Base-by-base conservation (phyloP, 306 rosid genomes). In the Citrullus colocynthis region DNA sequence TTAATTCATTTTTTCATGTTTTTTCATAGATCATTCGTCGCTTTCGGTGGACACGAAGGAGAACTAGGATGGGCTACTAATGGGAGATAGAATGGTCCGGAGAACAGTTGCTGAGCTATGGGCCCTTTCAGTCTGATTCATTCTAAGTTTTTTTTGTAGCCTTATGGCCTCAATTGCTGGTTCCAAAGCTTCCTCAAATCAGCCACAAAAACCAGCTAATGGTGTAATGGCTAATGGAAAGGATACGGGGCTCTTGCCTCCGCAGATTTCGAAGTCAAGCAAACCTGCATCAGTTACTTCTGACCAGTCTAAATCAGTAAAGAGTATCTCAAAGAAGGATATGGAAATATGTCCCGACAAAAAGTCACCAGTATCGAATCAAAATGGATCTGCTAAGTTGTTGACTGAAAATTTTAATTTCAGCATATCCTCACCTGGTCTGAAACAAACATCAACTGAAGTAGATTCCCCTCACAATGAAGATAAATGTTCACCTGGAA, bases 131-230 rank as follows among this genome's bases (percentile, higher is more conserved):
- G 66, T 88, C 75, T 85, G 93, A 82, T 86, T 60, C 55, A 64
- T 74, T 78, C 44, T 80, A 77, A 79, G 70, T 78, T 60, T 36
- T 61, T 66, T 59, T 74, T 51, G 83, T 45, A 59, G 80, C 78
- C 80, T 67, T 80, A 94, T 94, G 96, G 98, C 93, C 82, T 87
- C 98, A 14, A 90, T 84, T 87, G 75, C 80, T 64, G 86, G 85
- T 85, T 42, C 84, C 17, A 89, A 86, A 83, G 86, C 83, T 72
- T 81, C 84, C 62, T 80, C 87, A 1, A 93, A 87, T 64, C 89
- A 59, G 74, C 92, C 83, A 66, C 90, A 76, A 78, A 88, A 82
- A 80, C 74, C 83, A 1, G 69, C 87, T 60, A 89, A 82, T 83
- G 84, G 81, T 75, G 91, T 83, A 81, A 84, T 74, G 30, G 51